Conservation (phyloP, 169 alveolate species). For the Plasmodium gallinaceum region DNA sequence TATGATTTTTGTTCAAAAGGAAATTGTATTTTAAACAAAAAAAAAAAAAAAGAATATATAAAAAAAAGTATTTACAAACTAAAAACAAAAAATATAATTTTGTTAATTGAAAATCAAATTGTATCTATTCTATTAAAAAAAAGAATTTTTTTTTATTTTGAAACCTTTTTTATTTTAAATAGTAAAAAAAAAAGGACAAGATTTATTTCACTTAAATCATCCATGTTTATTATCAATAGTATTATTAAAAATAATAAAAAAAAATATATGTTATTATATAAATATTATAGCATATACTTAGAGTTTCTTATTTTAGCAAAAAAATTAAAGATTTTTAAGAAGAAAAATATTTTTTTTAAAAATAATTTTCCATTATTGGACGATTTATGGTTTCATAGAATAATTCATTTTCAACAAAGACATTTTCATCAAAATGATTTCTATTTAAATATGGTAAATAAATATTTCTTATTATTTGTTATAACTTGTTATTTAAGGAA, state of each 20-base stretch:
- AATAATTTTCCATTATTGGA: not conserved
- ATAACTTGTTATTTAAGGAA: conserved; percentile 1
- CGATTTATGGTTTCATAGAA: too few species aligned
- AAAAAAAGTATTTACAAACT: not conserved
- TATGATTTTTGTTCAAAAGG: too few species aligned
- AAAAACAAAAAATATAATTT: not conserved
- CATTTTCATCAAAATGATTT: conserved; percentile 3
- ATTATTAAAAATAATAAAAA: not conserved
- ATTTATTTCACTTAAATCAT: not conserved
- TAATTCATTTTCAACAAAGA: too few species aligned
- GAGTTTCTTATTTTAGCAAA: not conserved
- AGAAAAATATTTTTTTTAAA: not conserved
- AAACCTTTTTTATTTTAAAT: conserved; percentile 6
- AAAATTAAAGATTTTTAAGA: conserved; percentile 3
- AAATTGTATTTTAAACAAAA: not conserved
- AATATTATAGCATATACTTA: conserved; percentile 11
- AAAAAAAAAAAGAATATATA: conserved; percentile 3
- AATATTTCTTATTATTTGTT: conserved; percentile 21
- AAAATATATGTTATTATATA: conserved; percentile 12
- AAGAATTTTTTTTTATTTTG: conserved; percentile 18
- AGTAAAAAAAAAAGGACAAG: not conserved
- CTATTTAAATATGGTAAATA: conserved; percentile 26
- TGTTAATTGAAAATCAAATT: conserved; percentile 18
- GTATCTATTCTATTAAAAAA: conserved; percentile 33
- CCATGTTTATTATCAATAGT: not conserved